These are phyloP conservation scores for Sarocladium brachiariae DNA, from an alignment of 2,329 filamentous ascomycete genomes.

Conservation along the genomic window DNA sequence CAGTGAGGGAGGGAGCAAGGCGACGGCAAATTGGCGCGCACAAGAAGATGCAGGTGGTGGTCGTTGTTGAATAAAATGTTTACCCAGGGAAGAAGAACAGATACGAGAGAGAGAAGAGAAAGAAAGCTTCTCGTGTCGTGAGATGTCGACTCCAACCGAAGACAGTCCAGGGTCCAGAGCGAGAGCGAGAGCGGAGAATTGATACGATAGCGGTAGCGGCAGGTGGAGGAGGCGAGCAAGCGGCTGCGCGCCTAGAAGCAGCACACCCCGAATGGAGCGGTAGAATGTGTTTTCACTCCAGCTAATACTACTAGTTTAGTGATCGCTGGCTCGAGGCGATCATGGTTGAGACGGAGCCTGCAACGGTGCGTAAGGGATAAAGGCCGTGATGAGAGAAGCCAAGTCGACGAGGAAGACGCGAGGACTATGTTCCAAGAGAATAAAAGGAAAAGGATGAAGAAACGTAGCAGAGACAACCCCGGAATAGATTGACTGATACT, in stretches of 20 bases:
- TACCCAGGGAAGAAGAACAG: background rate
- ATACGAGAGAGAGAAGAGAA: background rate
- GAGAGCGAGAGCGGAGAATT: conserved; percentile 2
- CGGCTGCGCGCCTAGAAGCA: conserved; percentile 4
- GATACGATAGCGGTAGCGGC: no score
- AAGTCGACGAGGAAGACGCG: background rate
- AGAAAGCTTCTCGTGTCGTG: background rate
- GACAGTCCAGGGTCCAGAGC: background rate
- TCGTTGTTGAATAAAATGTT: no score
- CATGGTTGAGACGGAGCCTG: background rate
- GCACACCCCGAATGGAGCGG: background rate
- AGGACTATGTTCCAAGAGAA: background rate
- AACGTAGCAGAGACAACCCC: background rate
- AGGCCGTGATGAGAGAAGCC: background rate
- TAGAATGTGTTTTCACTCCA: no score
- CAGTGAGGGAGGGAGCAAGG: background rate
- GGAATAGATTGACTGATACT: background rate
- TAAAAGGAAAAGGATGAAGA: background rate
- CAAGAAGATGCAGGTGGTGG: no score
- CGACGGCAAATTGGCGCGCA: background rate
- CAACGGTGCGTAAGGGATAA: no score
- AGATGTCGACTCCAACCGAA: no score
- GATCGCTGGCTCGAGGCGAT: background rate
- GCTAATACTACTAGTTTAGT: no score
- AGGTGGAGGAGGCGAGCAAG: background rate